These are phyloP conservation scores for Blastobotrys apis DNA, from an alignment of 1,139 yeast genomes.

Conservation along the genomic window DNA sequence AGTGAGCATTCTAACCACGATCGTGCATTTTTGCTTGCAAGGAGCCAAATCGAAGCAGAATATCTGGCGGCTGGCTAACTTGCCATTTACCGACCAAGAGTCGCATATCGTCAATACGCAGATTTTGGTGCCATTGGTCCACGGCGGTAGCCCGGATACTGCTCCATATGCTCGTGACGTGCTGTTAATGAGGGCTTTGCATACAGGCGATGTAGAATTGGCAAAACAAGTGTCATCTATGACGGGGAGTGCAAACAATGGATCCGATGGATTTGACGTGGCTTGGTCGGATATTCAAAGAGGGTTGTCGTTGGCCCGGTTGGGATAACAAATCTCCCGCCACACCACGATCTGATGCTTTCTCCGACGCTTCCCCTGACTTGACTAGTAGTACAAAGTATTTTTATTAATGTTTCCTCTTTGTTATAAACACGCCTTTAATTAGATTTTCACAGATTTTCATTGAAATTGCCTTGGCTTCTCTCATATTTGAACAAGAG, in stretches of 20 bases:
- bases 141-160: conserved; percentile 12
- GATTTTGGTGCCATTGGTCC: conserved; percentile 18
- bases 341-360: no score
- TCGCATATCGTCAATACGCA: conserved; percentile 17
- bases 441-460: no score
- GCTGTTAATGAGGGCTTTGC: conserved; percentile 24
- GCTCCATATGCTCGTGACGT: conserved; percentile 25
- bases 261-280: conserved; percentile 10
- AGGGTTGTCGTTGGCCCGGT: conserved; percentile 10
- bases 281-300: conserved; percentile 20
- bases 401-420: no score
- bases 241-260: conserved; percentile 11
- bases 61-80: conserved; percentile 26
- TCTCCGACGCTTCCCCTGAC: no score
- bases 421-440: no score
- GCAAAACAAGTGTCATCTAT: conserved; percentile 17
- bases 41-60: conserved; percentile 15
- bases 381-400: no score
- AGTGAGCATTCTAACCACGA: conserved; percentile 15
- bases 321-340: background rate
- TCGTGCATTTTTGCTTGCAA: conserved; percentile 16
- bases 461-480: no score
- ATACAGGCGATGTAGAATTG: conserved; percentile 21
- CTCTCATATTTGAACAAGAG: no score
- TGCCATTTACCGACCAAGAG: conserved; percentile 24